Base-by-base conservation (phyloP, 768 basidiomycete genomes). In the Candolleomyces eurysporus region DNA sequence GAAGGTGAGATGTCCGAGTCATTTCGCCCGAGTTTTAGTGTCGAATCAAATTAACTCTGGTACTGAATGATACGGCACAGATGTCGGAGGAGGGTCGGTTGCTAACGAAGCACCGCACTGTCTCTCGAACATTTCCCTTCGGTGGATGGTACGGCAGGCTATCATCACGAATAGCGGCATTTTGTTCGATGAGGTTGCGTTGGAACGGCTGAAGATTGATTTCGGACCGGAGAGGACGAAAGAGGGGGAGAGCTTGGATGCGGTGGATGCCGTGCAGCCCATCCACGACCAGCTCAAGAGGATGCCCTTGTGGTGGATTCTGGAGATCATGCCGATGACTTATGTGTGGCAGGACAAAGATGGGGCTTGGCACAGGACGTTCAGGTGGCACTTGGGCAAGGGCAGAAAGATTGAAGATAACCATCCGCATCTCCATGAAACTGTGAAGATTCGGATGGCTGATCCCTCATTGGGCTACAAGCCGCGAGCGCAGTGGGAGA, bases 61-160 rank as follows among this genome's bases (percentile, higher is more conserved):
- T 36, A 36, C 36, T 36, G 36, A 36, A 36, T 36, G 36, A 36
- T 36, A 26, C 26, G 26, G 26, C 11, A 22, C 58, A 90, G 90
- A 92, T 68, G 76, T 92, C 19, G 91, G 91, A 21, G 91, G 91
- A 14, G 87, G 88, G 17, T 71, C 76, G 8, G 82, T 83, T 3
- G 49, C 67, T 3, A 81, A 90, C 63, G 71, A 70, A 5, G 74
- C 75, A 0, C 53, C 66, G 8, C 72, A 78, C 59, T 77, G 76
- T 8, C 79, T 93, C 5, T 74, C 84, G 1, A 81, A 89, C 65
- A 84, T 90, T 64, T 74, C 84, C 17, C 75, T 94, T 31, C 82
- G 84, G 30, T 94, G 91, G 91, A 92, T 94, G 90, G 78, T 92
- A 40, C 84, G 85, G 57, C 82, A 93, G 64, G 77, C 85, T 60